Base-by-base conservation (phyloP, 371 early-diverging fungal genomes). In the Mucor lusitanicus region DNA sequence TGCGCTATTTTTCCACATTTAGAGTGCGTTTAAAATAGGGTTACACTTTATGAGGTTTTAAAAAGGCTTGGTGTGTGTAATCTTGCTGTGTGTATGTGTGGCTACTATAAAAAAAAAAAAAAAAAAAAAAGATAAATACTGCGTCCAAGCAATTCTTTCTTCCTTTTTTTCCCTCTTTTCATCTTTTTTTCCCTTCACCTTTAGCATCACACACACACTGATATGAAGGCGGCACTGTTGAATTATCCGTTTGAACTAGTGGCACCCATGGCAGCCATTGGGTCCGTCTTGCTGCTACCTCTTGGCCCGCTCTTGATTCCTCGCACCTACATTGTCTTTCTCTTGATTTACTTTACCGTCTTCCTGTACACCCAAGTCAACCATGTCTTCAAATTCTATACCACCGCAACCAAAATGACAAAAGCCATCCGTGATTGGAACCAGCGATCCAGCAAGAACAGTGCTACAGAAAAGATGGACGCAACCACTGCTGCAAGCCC, bases 231-330 rank as follows among this genome's bases (percentile, higher is more conserved):
- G 15, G 53, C 64, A 6, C 23, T 72, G 30, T 65, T 78, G 27
- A 76, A 69, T 42, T 81, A 81, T 68, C 78, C 82, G 11, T 81
- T 81, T 65, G 83, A 85, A 66, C 65, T 85, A 12, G 83, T 85
- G 44, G 83, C 85, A 23, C 85, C 85, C 21, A 77, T 83, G 72
- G 75, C 75, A 32, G 86, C 83, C 53, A 73, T 85, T 59, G 75
- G 73, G 17, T 84, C 87, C 37, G 69, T 86, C 55, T 57, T 85
- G 23, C 63, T 84, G 13, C 61, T 87, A 28, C 72, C 81, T 21
- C 62, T 83, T 35, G 87, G 87, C 0, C 87, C 87, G 4, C 33
- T 85, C 6, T 65, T 85, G 39, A 73, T 86, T n/a, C 87, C 87
- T 17, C 81, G 79, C 21, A 67, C 75, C 17, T 86, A 87, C 64